phyloP scores from a whole-genome alignment of 2,329 filamentous ascomycete species.

The Penicillium occitanis region DNA sequence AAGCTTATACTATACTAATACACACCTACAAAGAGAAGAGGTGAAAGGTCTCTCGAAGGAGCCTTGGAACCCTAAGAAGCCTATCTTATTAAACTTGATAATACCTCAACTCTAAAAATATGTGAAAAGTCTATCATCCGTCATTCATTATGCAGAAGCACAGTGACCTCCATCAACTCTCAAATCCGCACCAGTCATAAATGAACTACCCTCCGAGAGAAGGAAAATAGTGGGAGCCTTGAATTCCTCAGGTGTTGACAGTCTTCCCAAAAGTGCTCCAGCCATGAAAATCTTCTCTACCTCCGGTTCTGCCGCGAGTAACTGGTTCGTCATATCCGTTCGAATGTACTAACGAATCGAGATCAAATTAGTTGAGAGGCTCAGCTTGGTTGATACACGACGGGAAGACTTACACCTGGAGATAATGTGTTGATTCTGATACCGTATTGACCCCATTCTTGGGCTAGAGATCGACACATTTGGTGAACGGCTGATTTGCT shows the following conservation, averaged over 20 bases:
- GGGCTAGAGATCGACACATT: constrained; percentile 48
- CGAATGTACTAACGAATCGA: constrained; percentile 42
- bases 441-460: constrained; percentile 50
- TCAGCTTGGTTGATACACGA: background rate
- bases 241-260: constrained; percentile 49
- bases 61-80: too few relatives aligned
- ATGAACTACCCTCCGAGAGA: constrained; percentile 39
- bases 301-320: constrained; percentile 49
- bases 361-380: background rate
- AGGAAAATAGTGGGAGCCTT: constrained; percentile 39
- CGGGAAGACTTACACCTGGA: constrained; percentile 54
- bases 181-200: constrained; percentile 42
- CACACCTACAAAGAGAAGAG: too few relatives aligned
- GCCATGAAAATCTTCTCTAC: constrained; percentile 56
- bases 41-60: too few relatives aligned
- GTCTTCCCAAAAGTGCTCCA: constrained; percentile 51
- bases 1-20: too few relatives aligned
- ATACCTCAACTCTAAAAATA: background rate
- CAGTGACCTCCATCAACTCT: constrained; percentile 44
- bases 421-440: constrained; percentile 76
- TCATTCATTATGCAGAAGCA: constrained; percentile 31
- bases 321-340: constrained; percentile 51
- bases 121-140: background rate
- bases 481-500: constrained; percentile 50
- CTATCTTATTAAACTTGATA: too few relatives aligned